Base-by-base conservation (phyloP, 768 basidiomycete genomes). In the Termitomyces heimii region DNA sequence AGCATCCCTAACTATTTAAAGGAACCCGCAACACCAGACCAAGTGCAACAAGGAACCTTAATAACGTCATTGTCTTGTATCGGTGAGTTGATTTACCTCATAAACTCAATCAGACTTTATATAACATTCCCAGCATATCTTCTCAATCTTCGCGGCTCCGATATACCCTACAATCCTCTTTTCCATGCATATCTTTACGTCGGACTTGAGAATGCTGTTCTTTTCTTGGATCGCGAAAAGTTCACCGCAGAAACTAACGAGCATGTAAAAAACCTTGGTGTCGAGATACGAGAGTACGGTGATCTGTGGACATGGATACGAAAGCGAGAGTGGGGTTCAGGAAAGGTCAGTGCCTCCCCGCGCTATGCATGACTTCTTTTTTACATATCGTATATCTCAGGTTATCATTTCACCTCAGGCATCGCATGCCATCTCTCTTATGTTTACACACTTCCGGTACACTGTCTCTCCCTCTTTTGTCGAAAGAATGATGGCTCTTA, bases 91-190 rank as follows among this genome's bases (percentile, higher is more conserved):
- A 26, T 40, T n/a, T 37, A 22, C 7, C 22, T 16, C 20, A 37
- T 46, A 20, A 1, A n/a, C n/a, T 12, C 8, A 7, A 20, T 22
- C 20, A 9, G 12, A 10, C 9, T 50, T 28, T 44, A 35, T 1
- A 18, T 31, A 34, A 46, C 20, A 40, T 45, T 35, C 42, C 29
- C 72, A 83, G 96, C 96, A 0, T 97, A 92, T 75, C 65, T 90
- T 2, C 76, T 98, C 34, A 98, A 98, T 66, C 74, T 95, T 54
- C 88, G 96, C 49, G 95, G 94, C 35, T 80, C 83, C 3, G 95
- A 98, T 65, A 86, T 98, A 47, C 92, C 92, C 0, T 92, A 85
- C 76, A 94, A 92, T 67, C 96, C 96, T 0, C 81, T 98, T 9
- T 96, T 97, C 75, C 89, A 89, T 52, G 82, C 89, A 0, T 98